Conservation (phyloP, 352 stramenopile genomes). For the Phytophthora fragariae region DNA sequence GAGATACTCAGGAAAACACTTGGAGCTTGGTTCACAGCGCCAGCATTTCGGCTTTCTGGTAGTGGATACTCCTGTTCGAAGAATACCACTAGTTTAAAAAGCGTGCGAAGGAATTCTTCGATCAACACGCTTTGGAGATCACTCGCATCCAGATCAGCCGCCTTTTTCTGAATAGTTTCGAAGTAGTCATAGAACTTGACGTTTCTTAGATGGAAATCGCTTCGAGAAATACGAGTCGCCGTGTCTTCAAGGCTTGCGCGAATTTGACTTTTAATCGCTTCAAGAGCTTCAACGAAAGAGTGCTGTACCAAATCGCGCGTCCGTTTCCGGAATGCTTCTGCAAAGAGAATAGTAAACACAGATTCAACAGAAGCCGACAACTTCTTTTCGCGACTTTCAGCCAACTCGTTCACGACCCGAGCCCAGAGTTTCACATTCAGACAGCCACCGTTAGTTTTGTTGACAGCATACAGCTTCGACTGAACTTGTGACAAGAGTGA, state of each 20-base stretch:
- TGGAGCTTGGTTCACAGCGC: conserved; percentile 15
- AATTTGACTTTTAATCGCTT: conserved; percentile 75
- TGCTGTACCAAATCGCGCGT: conserved; percentile 78
- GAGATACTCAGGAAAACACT: conserved; percentile 61
- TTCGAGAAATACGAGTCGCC: conserved; percentile 27
- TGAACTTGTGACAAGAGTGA: conserved; percentile 64
- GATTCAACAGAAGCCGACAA: conserved; percentile 30
- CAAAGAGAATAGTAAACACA: conserved; percentile 73
- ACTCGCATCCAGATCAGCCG: conserved; percentile 66
- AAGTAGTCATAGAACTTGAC: conserved; percentile 86
- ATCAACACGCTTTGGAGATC: conserved; percentile 80
- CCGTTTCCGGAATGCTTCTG: conserved; percentile 62
- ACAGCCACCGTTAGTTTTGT: conserved; percentile 46
- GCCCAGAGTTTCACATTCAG: conserved; percentile 50
- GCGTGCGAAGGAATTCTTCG: conserved; percentile 78
- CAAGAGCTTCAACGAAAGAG: conserved; percentile 78
- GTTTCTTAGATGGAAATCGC: conserved; percentile 44
- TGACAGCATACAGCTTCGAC: conserved; percentile 56
- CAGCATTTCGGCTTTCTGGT: neutral
- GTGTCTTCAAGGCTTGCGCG: conserved; percentile 45
- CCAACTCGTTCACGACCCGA: conserved; percentile 15
- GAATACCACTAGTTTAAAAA: conserved; percentile 79
- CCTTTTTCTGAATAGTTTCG: conserved; percentile 72
- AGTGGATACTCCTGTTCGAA: conserved; percentile 74
- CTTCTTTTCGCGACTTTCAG: conserved; percentile 18